Conservation (phyloP, 371 early-diverging fungal species). For the Saksenaea oblongispora region DNA sequence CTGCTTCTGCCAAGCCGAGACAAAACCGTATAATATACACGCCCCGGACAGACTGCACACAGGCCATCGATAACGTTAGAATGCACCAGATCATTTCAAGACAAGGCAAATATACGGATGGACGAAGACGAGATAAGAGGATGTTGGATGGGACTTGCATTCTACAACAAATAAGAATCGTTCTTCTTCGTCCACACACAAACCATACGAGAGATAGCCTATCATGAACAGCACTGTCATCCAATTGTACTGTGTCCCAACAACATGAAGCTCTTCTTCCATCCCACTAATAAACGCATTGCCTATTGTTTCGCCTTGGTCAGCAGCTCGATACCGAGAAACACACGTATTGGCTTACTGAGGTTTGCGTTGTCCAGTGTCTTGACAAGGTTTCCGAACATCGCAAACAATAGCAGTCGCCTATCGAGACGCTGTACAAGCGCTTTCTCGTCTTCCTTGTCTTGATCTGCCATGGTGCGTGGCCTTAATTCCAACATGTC, state of each 20-base stretch:
- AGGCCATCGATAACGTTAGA: slow-evolving; percentile 60
- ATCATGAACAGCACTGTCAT: slow-evolving; percentile 43
- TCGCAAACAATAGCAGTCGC: slow-evolving; percentile 40
- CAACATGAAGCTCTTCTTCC: slow-evolving; percentile 47
- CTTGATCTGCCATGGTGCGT: background rate
- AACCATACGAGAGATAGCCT: slow-evolving; percentile 48
- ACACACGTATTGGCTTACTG: slow-evolving; percentile 18
- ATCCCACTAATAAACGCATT: slow-evolving; percentile 55
- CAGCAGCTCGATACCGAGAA: background rate
- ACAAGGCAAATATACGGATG: slow-evolving; percentile 52
- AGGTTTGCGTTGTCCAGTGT: slow-evolving; percentile 42
- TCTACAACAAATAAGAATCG: slow-evolving; percentile 16
- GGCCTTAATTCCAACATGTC: background rate
- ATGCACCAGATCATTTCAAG: slow-evolving; percentile 59
- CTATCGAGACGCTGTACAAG: slow-evolving; percentile 36
- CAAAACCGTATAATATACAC: slow-evolving; percentile 55
- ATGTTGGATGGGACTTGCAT: slow-evolving; percentile 68
- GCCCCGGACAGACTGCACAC: slow-evolving; percentile 48
- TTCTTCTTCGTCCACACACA: background rate
- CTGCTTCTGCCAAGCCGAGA: slow-evolving; percentile 66
- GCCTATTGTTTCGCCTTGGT: slow-evolving; percentile 13
- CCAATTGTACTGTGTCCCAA: slow-evolving; percentile 48
- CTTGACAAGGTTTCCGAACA: slow-evolving; percentile 50
- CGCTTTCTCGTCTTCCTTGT: slow-evolving; percentile 24
- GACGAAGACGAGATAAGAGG: slow-evolving; percentile 51